These are phyloP conservation scores for Medicago ruthenica DNA, from an alignment of 306 rosid genomes.

Conservation along the genomic window DNA sequence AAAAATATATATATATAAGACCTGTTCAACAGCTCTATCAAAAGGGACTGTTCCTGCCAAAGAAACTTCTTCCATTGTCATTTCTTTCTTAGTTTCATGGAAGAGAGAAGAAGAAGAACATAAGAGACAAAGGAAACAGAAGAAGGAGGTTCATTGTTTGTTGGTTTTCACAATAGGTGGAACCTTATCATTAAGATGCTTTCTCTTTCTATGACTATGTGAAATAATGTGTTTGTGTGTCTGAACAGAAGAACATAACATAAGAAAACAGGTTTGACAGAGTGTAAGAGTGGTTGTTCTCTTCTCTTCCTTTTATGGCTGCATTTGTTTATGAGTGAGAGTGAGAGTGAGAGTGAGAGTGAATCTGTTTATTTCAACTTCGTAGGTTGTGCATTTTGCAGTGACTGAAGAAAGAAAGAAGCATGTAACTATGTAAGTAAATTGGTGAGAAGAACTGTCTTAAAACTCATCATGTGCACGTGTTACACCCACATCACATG, in stretches of 20 bases:
- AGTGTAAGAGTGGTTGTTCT: conserved; percentile 37
- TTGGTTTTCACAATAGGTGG: conserved; percentile 45
- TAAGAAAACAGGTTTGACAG: conserved; percentile 35
- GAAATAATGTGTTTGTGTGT: no score
- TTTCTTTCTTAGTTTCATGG: conserved; percentile 50
- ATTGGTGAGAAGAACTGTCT: conserved; percentile 1
- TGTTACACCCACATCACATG: conserved; percentile 72
- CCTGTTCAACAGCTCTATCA: conserved; percentile 90
- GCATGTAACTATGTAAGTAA: background rate
- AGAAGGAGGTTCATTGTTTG: conserved; percentile 19
- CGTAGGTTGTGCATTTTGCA: conserved; percentile 53
- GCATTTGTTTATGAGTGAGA: conserved; percentile 31
- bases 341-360: background rate
- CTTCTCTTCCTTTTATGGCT: conserved; percentile 32
- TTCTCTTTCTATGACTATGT: conserved; percentile 23
- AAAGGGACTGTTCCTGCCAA: conserved; percentile 55
- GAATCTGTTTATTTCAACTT: conserved; percentile 53
- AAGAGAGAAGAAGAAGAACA: no score
- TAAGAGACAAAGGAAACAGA: conserved; percentile 46
- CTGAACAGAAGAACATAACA: conserved; percentile 41
- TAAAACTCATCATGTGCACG: conserved; percentile 55
- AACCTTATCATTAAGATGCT: conserved; percentile 48
- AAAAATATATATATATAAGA: conserved; percentile 32
- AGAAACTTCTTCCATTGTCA: conserved; percentile 66
- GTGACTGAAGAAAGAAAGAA: conserved; percentile 5